Evolutionary conservation across 2,329 filamentous ascomycete genomes (phyloP).

Genomic region (Ophiostoma novo-ulmi): DNA sequence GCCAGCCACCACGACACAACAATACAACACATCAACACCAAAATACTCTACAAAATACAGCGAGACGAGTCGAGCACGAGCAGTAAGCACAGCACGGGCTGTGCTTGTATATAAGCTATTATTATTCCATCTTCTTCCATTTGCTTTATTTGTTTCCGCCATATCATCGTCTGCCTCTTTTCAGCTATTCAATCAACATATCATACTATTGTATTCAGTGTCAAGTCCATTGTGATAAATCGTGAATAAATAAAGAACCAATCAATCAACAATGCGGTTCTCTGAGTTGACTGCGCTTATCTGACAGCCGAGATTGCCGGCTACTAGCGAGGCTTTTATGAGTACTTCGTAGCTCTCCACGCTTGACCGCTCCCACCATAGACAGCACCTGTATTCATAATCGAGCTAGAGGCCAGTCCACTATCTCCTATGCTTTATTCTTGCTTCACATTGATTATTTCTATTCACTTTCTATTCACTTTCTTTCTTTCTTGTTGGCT

Average conservation of each 20-base stretch:
- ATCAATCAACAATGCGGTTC: not conserved
- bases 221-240: not conserved
- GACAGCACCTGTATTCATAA: conserved; percentile 8
- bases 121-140: not conserved
- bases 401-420: not conserved
- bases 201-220: not conserved
- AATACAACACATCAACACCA: not conserved
- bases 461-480: not conserved
- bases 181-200: conserved; percentile 4
- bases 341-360: not conserved
- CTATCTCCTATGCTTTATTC: not conserved
- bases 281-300: not conserved
- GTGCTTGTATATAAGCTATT: conserved; percentile 6
- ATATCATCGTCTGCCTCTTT: not conserved
- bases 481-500: not conserved
- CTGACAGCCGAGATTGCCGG: conserved; percentile 11
- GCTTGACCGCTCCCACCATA: conserved; percentile 9
- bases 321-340: not conserved
- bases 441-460: not conserved
- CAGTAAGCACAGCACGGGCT: not conserved
- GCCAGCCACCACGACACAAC: not conserved
- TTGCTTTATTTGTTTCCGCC: not conserved
- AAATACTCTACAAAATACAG: not conserved
- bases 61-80: not conserved
- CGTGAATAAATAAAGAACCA: not conserved